Evolutionary conservation across 1,284 basidiomycete genomes (phyloP).

Genomic region (Fistulinella cinereoalba): DNA sequence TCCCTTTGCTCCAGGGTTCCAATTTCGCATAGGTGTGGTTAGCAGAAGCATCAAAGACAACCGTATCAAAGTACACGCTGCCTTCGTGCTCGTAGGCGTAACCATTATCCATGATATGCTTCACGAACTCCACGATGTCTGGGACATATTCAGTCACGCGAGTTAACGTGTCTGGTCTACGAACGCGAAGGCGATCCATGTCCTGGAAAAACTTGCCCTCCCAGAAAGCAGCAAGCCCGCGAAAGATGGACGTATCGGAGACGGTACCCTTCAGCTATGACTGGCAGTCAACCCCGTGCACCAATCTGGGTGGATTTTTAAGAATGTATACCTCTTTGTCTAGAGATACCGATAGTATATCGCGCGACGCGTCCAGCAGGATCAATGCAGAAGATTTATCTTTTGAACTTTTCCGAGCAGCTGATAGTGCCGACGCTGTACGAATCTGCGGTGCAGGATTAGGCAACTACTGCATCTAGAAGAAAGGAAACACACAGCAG

Average conservation of each 20-base stretch:
- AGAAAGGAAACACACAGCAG: conserved; percentile 53
- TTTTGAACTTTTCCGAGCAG: conserved; percentile 42
- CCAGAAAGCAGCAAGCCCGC: conserved; percentile 86
- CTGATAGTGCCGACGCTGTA: conserved; percentile 49
- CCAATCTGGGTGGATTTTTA: neutral
- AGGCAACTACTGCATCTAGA: conserved; percentile 14
- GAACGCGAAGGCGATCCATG: conserved; percentile 86
- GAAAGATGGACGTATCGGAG: conserved; percentile 85
- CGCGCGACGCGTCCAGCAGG: conserved; percentile 72
- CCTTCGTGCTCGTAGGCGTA: conserved; percentile 89
- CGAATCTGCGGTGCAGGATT: conserved; percentile 42
- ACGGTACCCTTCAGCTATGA: conserved; percentile 74
- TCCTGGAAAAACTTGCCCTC: conserved; percentile 90
- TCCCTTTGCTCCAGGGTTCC: conserved; percentile 94
- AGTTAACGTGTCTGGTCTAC: conserved; percentile 88
- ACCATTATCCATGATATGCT: conserved; percentile 84
- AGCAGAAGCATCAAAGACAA: conserved; percentile 76
- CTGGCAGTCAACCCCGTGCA: conserved; percentile 8
- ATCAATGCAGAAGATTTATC: conserved; percentile 50
- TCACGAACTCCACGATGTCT: conserved; percentile 89
- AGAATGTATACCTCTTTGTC: conserved; percentile 64
- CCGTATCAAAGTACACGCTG: conserved; percentile 95
- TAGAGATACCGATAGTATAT: conserved; percentile 71
- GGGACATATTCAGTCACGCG: conserved; percentile 97
- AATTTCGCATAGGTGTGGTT: conserved; percentile 90